Base-by-base conservation (phyloP, 805 yeast genomes). In the Candida ascalaphidarum region DNA sequence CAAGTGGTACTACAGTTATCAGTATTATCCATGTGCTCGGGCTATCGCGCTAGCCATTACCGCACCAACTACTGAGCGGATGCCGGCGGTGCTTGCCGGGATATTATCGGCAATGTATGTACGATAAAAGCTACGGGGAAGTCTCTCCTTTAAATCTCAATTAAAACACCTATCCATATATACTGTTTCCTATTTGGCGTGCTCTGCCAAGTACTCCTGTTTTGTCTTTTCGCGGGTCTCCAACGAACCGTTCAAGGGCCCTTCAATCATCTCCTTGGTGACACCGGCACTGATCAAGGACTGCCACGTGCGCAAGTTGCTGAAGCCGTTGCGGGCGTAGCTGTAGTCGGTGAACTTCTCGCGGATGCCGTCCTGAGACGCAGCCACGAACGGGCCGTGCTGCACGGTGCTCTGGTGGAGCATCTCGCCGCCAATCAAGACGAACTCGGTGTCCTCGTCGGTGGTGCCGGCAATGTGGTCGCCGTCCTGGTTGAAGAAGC, bases 381-480 rank as follows among this genome's bases (percentile, higher is more conserved):
- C 71, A 36, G 82, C 89, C 12, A 86, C 96, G 48, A 86, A 88
- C 10, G 96, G 96, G 11, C 96, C 96, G 48, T 85, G 79, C 48
- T 86, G 95, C 18, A 83, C 81, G 31, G 81, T 65, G 11, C 74
- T 71, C 58, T 85, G 95, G 41, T 82, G 70, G 32, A 83, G 58
- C 13, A 71, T 68, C 48, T 81, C 55, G 32, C 95, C 95, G 18
- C 85, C 92, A 36, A 84, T 61, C n/a, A 84, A 38, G 4, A 80
- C 77, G 45, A 84, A 77, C 40, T 78, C 75, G 7, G 31, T 37
- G 19, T 58, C 61, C 21, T 61, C 57, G 2, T 34, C 35, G 7
- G 65, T 64, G 11, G 37, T 30, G 23, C 85, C 88, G 21, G 46
- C 53, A 11, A 82, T 61, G 8, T 55, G 52, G 23, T 71, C 77